Base-by-base conservation (phyloP, 2,329 filamentous ascomycete genomes). In the Aspergillus sp. region DNA sequence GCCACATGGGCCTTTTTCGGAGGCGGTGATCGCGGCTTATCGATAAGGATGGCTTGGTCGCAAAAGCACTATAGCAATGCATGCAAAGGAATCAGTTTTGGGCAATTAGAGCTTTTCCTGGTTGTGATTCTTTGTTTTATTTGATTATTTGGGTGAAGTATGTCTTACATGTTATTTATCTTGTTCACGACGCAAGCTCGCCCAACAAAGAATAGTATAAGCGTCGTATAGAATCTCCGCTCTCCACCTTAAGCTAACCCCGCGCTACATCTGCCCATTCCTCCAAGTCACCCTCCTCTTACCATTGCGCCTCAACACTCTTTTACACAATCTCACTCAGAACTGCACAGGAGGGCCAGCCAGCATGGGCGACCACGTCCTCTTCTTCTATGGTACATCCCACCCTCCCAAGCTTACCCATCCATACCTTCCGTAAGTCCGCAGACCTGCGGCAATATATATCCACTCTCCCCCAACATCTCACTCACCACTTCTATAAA, bases 381-480 rank as follows among this genome's bases (percentile, higher is more conserved):
- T 84, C 64, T 88, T 88, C 77, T 87, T 88, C 80, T 88, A 88
- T 70, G 86, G 84, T 81, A 73, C 25, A 23, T 31, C 23, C 12
- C 25, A 21, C 9, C 15, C n/a, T 12, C 23, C 44, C n/a, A 31
- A 31, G 4, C 8, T 9, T 31, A 31, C 40, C 17, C 48, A 54
- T 25, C 53, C 44, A 25, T 19, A 43, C 40, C 37, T 46, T 31
- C 14, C 35, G 15, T 19, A 17, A 37, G 27, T 45, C 40, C 39
- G 31, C 41, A 44, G 11, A 11, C 8, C 39, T 46, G n/a, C 37
- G 43, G 33, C 37, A 8, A 27, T 53, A 39, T 39, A 23, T 39
- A 47, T 46, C 43, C 17, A 6, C 17, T 11, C 31, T 51, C 15
- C 15, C 43, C 50, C 31, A 49, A 37, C 31, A 31, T 15, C 43